Base-by-base conservation (phyloP, 2,329 filamentous ascomycete genomes). In the Sordariomycetes sp. region DNA sequence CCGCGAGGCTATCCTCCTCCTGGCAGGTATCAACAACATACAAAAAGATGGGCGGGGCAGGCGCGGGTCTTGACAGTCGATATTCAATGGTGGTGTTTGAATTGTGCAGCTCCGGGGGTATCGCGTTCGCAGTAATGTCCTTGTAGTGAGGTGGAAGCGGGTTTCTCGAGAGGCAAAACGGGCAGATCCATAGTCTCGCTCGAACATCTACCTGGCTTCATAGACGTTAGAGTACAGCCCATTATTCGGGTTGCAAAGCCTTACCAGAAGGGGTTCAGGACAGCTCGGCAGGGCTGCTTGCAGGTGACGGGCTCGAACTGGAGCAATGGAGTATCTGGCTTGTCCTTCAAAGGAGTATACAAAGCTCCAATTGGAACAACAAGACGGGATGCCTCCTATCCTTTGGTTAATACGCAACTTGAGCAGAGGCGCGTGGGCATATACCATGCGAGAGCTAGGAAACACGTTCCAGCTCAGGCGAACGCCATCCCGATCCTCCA, bases 401-500 rank as follows among this genome's bases (percentile, higher is more conserved):
- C 20, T 3, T 50, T 50, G 24, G 45, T 10, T 50, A n/a, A 24
- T 7, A 13, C 4, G 10, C 20, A 12, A 13, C n/a, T 20, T 22
- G 12, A 50, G 22, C 8, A 20, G n/a, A 50, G n/a, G 12, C 20
- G n/a, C n/a, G 6, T 20, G 22, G n/a, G n/a, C n/a, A 50, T 80
- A 65, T 65, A 90, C 91, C 90, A 99, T 96, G 70, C 94, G 90
- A 67, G 92, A 92, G 76, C 91, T 96, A 54, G 94, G 94, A 68
- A 99, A 95, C 60, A 95, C 95, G 70, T 99, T 99, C 94, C 94
- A 99, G 74, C 92, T 96, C 63, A 99, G 80, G 62, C 94, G 86
- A 67, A 97, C 84, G 60, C 94, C 94, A 83, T 99, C 94, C 64
- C 89, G 85, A 68, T 99, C 94, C 76, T 99, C 94, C 59, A 95